A percentile compares a stretch with the other conserved stretches of the same genome.
Conservation (phyloP, 2,329 filamentous ascomycete species). For the Sclerotinia minor region DNA sequence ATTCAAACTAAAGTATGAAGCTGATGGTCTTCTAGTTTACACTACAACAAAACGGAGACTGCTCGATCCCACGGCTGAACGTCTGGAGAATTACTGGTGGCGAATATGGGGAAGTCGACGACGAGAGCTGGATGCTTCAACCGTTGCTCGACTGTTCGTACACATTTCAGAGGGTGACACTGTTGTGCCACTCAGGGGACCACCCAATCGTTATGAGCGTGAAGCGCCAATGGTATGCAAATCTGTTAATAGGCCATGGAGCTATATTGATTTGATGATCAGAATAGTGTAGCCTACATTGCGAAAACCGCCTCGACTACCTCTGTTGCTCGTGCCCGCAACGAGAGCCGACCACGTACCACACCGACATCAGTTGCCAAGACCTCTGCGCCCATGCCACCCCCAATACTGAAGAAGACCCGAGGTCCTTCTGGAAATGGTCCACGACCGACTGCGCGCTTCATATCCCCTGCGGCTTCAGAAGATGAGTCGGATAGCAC, state of each 20-base stretch:
- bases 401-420: conserved; percentile 62
- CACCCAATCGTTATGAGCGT: conserved; percentile 53
- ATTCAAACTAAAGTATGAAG: conserved; percentile 23
- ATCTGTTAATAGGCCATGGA: conserved; percentile 20
- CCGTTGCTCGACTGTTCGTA: conserved; percentile 57
- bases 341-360: conserved; percentile 31
- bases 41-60: conserved; percentile 60
- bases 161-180: conserved; percentile 59
- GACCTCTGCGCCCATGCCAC: conserved; percentile 47
- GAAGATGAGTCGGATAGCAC: conserved; percentile 47
- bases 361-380: conserved; percentile 29
- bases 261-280: conserved; percentile 35
- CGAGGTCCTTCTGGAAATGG: conserved; percentile 55
- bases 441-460: conserved; percentile 60
- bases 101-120: conserved; percentile 59
- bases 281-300: conserved; percentile 32
- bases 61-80: conserved; percentile 61
- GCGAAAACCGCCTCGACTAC: conserved; percentile 33
- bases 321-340: conserved; percentile 28
- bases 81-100: conserved; percentile 67
- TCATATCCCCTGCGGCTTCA: conserved; percentile 55
- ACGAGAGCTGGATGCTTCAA: conserved; percentile 52
- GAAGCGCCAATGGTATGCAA: conserved; percentile 48
- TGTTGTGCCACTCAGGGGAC: conserved; percentile 56
- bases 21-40: conserved; percentile 50